Evolutionary conservation across 768 basidiomycete species (phyloP), one percentile per base, ranked within the genome.

Genomic region (Lentinula detonsa): DNA sequence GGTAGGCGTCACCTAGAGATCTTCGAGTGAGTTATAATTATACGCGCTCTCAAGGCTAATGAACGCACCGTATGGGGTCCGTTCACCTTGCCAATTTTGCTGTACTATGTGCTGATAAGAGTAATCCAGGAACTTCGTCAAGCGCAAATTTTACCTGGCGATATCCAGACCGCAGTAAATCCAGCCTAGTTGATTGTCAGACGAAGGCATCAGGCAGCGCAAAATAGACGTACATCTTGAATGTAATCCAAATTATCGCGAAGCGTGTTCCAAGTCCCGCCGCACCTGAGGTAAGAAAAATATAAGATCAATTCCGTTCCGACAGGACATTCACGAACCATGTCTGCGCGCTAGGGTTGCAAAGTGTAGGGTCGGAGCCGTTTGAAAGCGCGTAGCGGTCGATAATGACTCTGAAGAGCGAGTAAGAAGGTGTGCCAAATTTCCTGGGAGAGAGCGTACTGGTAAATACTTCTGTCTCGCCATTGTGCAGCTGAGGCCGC

Each of bases 181-280:
- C 63, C 23, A 42, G 57, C 43, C 39, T 42, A 16, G 4, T 9
- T 4, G n/a, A 15, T 37, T 40, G 59, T 43, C 18, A 64, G 40
- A 34, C 52, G 8, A 23, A 48, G 16, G 9, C 21, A 23, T 85
- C 87, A 75, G 13, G 91, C 90, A 13, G 90, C 90, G 73, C 21
- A 23, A n/a, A 93, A 92, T 3, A 54, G 18, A 18, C 53, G 9
- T 91, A 88, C 89, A 61, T 85, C 72, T 65, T 91, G 85, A 54
- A 95, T 86, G 68, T 94, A 95, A 70, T 93, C 91, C n/a, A 94
- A 78, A 69, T 91, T 88, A 64, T 84, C 76, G 61, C 77, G 82
- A 64, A 93, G 79, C 80, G 84, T 78, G 57, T 82, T 85, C 89
- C 90, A 93, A n/a, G 86, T 91, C 5, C 92, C 91, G n/a, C 92